Evolutionary conservation across 1,139 yeast genomes (phyloP).

Genomic region (Taphrina communis): DNA sequence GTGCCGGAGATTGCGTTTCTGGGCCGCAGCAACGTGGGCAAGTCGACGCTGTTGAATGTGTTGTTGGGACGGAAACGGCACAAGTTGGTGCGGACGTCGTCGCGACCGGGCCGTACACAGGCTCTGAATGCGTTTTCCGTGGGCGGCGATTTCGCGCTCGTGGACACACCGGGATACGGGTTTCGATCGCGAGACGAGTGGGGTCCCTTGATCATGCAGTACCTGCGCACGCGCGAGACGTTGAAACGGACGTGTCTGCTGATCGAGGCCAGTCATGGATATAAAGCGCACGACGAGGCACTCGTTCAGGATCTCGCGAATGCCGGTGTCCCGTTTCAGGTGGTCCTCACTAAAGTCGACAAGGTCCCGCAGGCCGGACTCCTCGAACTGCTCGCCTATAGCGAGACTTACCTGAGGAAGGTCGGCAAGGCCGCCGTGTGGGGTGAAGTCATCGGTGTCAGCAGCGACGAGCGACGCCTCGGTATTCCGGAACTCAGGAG

Average conservation of each 20-base stretch:
- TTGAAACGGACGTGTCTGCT: conserved; percentile 28
- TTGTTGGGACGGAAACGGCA: conserved; percentile 21
- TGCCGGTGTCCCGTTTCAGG: conserved; percentile 32
- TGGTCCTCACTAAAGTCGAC: conserved; percentile 33
- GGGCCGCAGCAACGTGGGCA: conserved; percentile 38
- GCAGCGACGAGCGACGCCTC: conserved; percentile 16
- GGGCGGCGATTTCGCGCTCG: conserved; percentile 20
- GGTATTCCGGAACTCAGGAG: conserved; percentile 10
- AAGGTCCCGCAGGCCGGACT: conserved; percentile 7
- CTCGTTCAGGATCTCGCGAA: conserved; percentile 15
- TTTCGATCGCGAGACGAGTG: conserved; percentile 22
- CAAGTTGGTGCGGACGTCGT: conserved; percentile 30
- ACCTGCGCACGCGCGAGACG: conserved; percentile 14
- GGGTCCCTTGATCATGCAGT: conserved; percentile 21
- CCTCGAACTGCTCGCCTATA: conserved; percentile 6
- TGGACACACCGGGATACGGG: conserved; percentile 40
- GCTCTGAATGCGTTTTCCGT: conserved; percentile 37
- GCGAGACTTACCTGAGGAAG: conserved; percentile 20
- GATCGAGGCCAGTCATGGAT: conserved; percentile 37
- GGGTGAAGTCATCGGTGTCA: conserved; percentile 25
- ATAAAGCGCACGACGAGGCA: conserved; percentile 24
- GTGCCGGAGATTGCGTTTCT: conserved; percentile 37
- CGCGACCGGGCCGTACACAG: conserved; percentile 36
- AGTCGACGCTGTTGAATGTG: conserved; percentile 28
- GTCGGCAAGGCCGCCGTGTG: conserved; percentile 25